Evolutionary conservation across 108 stramenopile species (phyloP).

Genomic region (Bacterosira constricta): DNA sequence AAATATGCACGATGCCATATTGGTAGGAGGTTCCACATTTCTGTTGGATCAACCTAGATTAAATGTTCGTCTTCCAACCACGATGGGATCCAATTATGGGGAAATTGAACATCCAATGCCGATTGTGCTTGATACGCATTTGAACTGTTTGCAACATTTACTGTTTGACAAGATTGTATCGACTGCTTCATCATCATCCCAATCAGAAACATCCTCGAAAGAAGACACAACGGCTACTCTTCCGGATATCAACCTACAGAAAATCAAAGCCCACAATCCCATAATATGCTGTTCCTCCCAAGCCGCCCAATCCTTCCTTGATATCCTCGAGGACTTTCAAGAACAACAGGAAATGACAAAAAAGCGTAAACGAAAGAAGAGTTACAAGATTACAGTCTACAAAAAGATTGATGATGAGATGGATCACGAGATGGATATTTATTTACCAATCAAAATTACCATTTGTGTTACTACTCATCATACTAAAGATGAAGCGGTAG

Average conservation of each 20-base stretch:
- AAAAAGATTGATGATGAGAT: conserved; percentile 26
- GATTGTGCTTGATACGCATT: conserved; percentile 72
- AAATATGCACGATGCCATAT: conserved; percentile 76
- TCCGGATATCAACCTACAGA: conserved; percentile 25
- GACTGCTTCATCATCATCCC: neutral
- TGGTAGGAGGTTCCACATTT: conserved; percentile 78
- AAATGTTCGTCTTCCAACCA: conserved; percentile 58
- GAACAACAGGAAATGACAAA: conserved; percentile 5
- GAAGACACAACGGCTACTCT: neutral
- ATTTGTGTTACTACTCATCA: conserved; percentile 20
- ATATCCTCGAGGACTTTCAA: conserved; percentile 28
- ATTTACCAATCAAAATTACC: conserved; percentile 33
- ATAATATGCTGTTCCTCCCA: conserved; percentile 42
- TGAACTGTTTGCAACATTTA: conserved; percentile 43
- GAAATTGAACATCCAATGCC: conserved; percentile 62
- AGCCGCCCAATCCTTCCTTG: conserved; percentile 33
- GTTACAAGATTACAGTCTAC: conserved; percentile 27
- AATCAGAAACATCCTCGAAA: neutral
- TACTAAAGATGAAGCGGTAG: conserved; percentile 8
- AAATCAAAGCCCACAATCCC: conserved; percentile 32
- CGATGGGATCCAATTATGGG: neutral
- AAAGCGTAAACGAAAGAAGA: conserved; percentile 12
- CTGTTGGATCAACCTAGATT: conserved; percentile 72
- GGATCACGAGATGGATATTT: conserved; percentile 12
- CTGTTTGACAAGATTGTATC: conserved; percentile 8